Percentiles rank a stretch among this genome's conserved stretches.
phyloP scores from a whole-genome alignment of 345 rosid species.

The Erodium maritimum region DNA sequence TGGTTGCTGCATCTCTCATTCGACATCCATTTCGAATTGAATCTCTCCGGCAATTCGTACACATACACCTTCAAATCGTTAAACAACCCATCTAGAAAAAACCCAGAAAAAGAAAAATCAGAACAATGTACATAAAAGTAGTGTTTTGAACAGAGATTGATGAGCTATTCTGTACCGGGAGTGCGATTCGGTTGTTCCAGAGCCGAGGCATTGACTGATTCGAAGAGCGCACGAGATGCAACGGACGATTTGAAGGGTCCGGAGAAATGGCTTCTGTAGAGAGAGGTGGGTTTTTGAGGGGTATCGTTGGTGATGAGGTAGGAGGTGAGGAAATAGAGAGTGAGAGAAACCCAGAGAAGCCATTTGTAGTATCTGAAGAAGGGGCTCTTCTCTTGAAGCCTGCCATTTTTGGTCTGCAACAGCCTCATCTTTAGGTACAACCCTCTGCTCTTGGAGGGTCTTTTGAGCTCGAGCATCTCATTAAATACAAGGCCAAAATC shows the following conservation, averaged over 20 bases:
- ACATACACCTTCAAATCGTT: conserved; percentile 63
- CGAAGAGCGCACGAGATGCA: conserved; percentile 58
- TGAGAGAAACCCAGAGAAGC: conserved; percentile 59
- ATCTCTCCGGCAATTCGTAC: conserved; percentile 68
- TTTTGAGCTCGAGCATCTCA: conserved; percentile 35
- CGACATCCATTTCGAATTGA: conserved; percentile 64
- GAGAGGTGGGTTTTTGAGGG: conserved; percentile 25
- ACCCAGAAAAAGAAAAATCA: background rate
- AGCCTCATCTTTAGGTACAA: conserved; percentile 45
- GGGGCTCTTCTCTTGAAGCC: conserved; percentile 32
- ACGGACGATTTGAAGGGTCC: conserved; percentile 25
- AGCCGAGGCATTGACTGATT: conserved; percentile 30
- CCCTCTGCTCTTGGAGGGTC: conserved; percentile 29
- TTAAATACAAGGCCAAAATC: conserved; percentile 14
- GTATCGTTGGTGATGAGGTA: conserved; percentile 44
- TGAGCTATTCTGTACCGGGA: conserved; percentile 22
- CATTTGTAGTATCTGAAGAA: conserved; percentile 64
- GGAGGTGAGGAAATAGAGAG: conserved; percentile 67
- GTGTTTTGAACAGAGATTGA: background rate
- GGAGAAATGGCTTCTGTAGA: conserved; percentile 23
- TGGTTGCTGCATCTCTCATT: conserved; percentile 76
- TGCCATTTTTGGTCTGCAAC: conserved; percentile 20
- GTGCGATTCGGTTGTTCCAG: conserved; percentile 11
- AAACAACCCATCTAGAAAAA: conserved; percentile 22
- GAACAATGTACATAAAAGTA: background rate